phyloP scores from a whole-genome alignment of 495 filamentous ascomycete genomes.

The Hypoxylon fuscum region DNA sequence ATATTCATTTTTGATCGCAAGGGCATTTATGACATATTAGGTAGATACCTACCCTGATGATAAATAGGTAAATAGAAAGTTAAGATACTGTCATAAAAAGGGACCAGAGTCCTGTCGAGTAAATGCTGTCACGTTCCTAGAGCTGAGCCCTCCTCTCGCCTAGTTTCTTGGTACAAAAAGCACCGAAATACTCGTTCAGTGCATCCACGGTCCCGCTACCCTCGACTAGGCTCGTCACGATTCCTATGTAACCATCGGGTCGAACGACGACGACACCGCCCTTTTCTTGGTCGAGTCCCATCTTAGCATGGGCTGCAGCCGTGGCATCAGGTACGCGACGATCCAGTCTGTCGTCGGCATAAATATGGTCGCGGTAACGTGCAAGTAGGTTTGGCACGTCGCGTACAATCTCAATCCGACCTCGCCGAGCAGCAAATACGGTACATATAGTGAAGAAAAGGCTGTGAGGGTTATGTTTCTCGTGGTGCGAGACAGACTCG shows the following conservation, averaged over 20 bases:
- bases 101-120: neutral
- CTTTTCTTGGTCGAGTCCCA: constrained; percentile 76
- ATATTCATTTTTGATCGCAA: too few relatives aligned
- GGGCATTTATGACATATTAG: too few relatives aligned
- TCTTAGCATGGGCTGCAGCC: constrained; percentile 84
- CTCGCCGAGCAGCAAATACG: constrained; percentile 71
- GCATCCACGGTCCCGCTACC: constrained; percentile 82
- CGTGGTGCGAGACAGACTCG: constrained; percentile 74
- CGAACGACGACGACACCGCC: constrained; percentile 84
- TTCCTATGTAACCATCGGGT: constrained; percentile 86
- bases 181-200: constrained; percentile 81
- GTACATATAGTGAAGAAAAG: constrained; percentile 80
- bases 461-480: constrained; percentile 83
- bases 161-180: constrained; percentile 65
- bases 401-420: constrained; percentile 69
- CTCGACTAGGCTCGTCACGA: constrained; percentile 74
- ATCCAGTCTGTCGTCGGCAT: constrained; percentile 86
- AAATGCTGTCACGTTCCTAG: constrained; percentile 22
- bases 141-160: constrained; percentile 47
- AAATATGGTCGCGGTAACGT: constrained; percentile 83
- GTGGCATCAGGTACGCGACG: constrained; percentile 70
- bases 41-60: too few relatives aligned
- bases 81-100: neutral
- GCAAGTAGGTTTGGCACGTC: constrained; percentile 73
- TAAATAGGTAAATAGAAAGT: neutral